These are phyloP conservation scores for Arthrinium phaeospermum DNA, from an alignment of 2,329 filamentous ascomycete species.

Conservation along the genomic window DNA sequence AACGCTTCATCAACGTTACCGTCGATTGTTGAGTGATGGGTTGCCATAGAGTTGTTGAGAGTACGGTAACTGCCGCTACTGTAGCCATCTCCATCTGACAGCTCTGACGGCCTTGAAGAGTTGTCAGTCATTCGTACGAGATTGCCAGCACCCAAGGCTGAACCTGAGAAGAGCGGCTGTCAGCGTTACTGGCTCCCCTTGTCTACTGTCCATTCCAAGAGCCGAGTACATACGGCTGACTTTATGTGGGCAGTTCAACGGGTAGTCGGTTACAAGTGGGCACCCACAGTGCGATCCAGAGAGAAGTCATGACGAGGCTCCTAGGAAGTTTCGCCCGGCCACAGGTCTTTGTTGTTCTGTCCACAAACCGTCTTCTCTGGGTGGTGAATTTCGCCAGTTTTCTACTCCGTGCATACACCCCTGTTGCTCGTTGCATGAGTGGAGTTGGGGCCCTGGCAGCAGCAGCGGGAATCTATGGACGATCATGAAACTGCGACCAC, in stretches of 20 bases:
- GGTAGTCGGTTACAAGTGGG: slow-evolving; percentile 2
- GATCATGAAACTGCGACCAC: slow-evolving; percentile 15
- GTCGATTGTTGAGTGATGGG: neutral
- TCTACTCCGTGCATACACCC: slow-evolving; percentile 3
- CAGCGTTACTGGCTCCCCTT: neutral
- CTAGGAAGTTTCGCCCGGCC: neutral
- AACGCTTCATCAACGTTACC: neutral
- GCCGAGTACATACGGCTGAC: neutral
- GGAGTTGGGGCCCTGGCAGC: slow-evolving; percentile 2
- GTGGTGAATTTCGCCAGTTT: neutral
- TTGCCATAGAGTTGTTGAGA: neutral
- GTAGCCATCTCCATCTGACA: neutral
- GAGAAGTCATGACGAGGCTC: neutral
- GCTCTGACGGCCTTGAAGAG: neutral
- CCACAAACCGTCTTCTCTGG: neutral
- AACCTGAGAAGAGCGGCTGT: neutral
- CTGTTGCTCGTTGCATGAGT: slow-evolving; percentile 9
- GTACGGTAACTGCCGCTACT: too few relatives aligned
- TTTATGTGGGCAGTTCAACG: neutral
- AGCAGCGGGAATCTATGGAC: slow-evolving; percentile 11
- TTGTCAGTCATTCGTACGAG: neutral
- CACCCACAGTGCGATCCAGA: slow-evolving; percentile 11
- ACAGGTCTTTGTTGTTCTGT: neutral
- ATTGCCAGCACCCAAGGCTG: neutral
- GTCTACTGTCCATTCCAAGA: neutral